Evolutionary conservation across 1,284 basidiomycete genomes (phyloP).

Genomic region (Cryptococcus sp.): DNA sequence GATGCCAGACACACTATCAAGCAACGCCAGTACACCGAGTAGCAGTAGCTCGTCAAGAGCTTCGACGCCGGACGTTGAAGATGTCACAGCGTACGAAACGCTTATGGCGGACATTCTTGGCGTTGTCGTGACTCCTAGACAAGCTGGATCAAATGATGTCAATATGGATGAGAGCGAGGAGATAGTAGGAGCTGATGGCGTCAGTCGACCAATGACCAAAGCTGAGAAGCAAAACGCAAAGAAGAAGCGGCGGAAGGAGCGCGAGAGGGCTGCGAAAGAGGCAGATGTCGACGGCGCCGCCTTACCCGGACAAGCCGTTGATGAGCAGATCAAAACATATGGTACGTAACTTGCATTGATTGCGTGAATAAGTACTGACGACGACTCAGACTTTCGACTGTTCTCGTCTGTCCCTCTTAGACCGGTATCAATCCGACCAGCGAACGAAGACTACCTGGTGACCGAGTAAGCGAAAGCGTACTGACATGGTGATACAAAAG

Average conservation of each 20-base stretch:
- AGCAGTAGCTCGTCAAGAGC: not conserved
- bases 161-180: constrained; percentile 18
- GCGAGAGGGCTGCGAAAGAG: constrained; percentile 30
- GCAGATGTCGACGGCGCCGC: constrained; percentile 3
- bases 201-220: constrained; percentile 37
- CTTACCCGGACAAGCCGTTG: constrained; percentile 9
- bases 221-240: constrained; percentile 50
- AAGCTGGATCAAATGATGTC: constrained; percentile 2
- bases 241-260: constrained; percentile 47
- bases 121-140: not conserved
- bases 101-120: constrained; percentile 27
- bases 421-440: constrained; percentile 19
- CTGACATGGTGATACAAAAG: not conserved
- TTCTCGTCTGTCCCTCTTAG: constrained; percentile 32
- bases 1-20: not conserved
- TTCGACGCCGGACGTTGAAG: constrained; percentile 20
- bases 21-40: not conserved
- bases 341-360: not conserved
- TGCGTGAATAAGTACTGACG: not conserved
- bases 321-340: not conserved
- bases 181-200: not conserved
- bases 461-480: constrained; percentile 17
- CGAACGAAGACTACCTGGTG: constrained; percentile 25
- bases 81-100: constrained; percentile 22
- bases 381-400: constrained; percentile 32